Base-by-base conservation (phyloP, 257 asterid species). In the Schizonepeta tenuifolia region DNA sequence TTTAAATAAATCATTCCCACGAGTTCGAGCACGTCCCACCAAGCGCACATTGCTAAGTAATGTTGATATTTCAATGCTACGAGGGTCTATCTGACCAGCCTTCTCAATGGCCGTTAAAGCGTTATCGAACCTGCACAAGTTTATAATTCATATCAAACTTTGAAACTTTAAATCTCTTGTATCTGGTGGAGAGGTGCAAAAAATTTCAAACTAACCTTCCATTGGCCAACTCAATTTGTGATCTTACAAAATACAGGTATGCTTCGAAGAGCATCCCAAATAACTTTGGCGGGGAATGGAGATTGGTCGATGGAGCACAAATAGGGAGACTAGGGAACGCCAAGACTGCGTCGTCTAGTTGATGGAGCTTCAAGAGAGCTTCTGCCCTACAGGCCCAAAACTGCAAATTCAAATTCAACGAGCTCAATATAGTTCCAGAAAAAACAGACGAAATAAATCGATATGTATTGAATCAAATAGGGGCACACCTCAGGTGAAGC, bases 1-100 rank as follows among this genome's bases (percentile, higher is more conserved):
- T 54, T 91, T 91, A 81, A 88, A 94, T 33, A 91, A 83, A 70
- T 90, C 97, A 72, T 94, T 94, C 60, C 99, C 99, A 67, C 93
- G 97, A 56, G 85, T 78, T 35, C 99, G 96, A 54, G 97, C 95
- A 59, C 86, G 89, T 71, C 80, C 80, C 71, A 85, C 97, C 83
- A 81, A 67, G 74, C 83, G 85, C 76, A 83, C 83, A 36, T 86
- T 88, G 80, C 83, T 84, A 21, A 84, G 86, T 20, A 86, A 67
- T 56, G 70, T 71, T 2, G 90, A 77, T 49, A 94, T 81, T 76
- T 94, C 99, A 18, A 61, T 78, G 49, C 76, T 91, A 24, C 78
- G 76, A 40, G 89, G 89, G 75, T 94, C 97, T 35, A 86, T 69
- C 55, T 83, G 78, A 17, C 77, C 79, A 20, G 97, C 95, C 79